Base-by-base conservation (phyloP, 805 yeast species). In the Sugiyamaella valdiviana region DNA sequence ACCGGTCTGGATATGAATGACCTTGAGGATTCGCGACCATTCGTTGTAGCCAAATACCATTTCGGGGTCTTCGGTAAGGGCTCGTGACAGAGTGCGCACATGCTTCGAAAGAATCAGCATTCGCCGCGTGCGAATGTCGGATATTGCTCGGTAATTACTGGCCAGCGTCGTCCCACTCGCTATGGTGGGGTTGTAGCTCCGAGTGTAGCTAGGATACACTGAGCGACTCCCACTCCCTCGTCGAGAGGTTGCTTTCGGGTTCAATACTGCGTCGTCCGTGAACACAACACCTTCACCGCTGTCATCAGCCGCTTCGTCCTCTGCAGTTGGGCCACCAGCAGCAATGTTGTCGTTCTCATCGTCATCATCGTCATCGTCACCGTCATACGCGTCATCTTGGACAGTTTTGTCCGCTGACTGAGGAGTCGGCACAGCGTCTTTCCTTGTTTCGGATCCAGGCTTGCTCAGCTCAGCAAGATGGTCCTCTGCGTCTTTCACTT, bases 11-110 rank as follows among this genome's bases (percentile, higher is more conserved):
- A 24, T 20, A 15, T 16, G 38, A 6, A 49, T 35, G 14, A 53
- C 24, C 14, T 55, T 49, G 26, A 73, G 52, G 41, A 77, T 59
- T 14, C 63, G 57, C 1, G 45, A 49, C 89, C 88, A 83, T 47
- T 79, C 80, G 2, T 72, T 70, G 55, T 65, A 78, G 6, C 66
- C 53, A 57, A 79, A 82, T 36, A 59, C 62, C 54, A 69, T 73
- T 10, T 58, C 55, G 0, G 78, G 75, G 22, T 66, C 49, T 2
- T 23, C 40, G 19, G 46, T 20, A 15, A 46, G 36, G 16, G 24
- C 14, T 6, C 48, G 29, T 20, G 49, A 26, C 19, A 44, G 36
- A 2, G 17, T 23, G 41, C 50, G 42, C 14, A 51, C 29, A 17
- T 41, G 44, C 14, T 36, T 35, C 3, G 42, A 39, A 35, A 51